Base-by-base conservation (phyloP, 2,329 filamentous ascomycete species). In the Pestalotiopsis sp. region DNA sequence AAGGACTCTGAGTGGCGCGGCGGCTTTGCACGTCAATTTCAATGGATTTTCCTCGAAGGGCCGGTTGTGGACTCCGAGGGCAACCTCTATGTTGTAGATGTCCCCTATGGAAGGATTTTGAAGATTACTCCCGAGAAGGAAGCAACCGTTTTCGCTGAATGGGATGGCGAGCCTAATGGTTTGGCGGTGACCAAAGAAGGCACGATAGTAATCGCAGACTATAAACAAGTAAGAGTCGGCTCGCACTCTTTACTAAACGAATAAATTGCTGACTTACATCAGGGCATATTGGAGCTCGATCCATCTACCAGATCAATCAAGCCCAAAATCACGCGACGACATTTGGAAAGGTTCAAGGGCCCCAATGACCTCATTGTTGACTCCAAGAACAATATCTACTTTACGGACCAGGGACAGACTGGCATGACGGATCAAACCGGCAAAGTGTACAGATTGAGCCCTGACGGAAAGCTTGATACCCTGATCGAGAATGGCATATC, bases 341-440 rank as follows among this genome's bases (percentile, higher is more conserved):
- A 84, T 57, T 75, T 84, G 0, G 81, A 83, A 61, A 75, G 81
- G 4, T 84, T 84, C 73, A 84, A 83, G 66, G 81, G 82, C 0
- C 79, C 78, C 0, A 84, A 84, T 62, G 81, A 84, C 66, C 71
- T 84, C 1, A 77, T 83, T 17, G 63, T 82, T 4, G 79, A 80
- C 36, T 81, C 78, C 0, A 75, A 76, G 14, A 73, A 75, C 3
- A 78, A 81, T 36, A 69, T 84, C 3, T 84, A 82, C 72, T 84
- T 84, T 45, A 84, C 82, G 1, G 81, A 84, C 57, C 82, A 84
- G 72, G 82, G 82, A 0, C 81, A 83, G 62, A 83, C 81, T 0
- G 81, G 81, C 4, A 77, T 84, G 73, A 81, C 79, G 0, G 82
- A 84, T 31, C 81, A 72, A 6, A 82, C 81, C 0, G 81, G 81